These are phyloP conservation scores for Paspalum vaginatum DNA, from an alignment of 176 grass and related monocot genomes.

Conservation along the genomic window DNA sequence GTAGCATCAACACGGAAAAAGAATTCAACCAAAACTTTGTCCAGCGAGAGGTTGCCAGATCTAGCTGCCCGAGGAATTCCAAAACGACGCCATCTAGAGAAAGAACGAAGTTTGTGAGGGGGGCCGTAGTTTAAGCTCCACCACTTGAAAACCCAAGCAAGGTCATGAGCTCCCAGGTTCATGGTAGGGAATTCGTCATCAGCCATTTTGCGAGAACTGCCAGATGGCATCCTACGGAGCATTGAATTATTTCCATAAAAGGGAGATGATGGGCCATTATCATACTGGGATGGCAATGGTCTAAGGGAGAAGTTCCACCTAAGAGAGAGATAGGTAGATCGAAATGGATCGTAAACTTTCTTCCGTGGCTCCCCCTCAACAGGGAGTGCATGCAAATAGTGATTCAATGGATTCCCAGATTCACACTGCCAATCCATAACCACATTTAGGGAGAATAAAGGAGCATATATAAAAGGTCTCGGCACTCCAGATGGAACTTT, in stretches of 20 bases:
- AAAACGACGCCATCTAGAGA: conserved; percentile 96
- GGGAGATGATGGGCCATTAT: conserved; percentile 53
- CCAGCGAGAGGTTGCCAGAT: conserved; percentile 97
- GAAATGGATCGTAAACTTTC: conserved; percentile 93
- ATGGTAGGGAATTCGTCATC: conserved; percentile 75
- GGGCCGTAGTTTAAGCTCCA: conserved; percentile 97
- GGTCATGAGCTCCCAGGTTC: conserved; percentile 97
- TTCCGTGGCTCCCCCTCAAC: conserved; percentile 80
- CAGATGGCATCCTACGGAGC: conserved; percentile 48
- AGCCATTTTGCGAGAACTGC: conserved; percentile 56
- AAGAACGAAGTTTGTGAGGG: conserved; percentile 92
- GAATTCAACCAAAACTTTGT: conserved; percentile 99
- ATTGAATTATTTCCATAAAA: conserved; percentile 62
- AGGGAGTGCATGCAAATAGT: conserved; percentile 97
- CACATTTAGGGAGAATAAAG: conserved; percentile 91
- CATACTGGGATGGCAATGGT: conserved; percentile 56
- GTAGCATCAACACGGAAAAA: conserved; percentile 94
- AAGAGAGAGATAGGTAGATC: conserved; percentile 97
- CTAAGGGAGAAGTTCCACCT: conserved; percentile 96
- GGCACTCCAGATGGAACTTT: conserved; percentile 65
- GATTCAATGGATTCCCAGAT: conserved; percentile 86
- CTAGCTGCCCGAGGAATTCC: conserved; percentile 77
- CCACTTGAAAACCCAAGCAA: conserved; percentile 99
- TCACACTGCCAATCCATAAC: conserved; percentile 98
- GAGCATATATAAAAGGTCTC: conserved; percentile 81